Conservation (phyloP, 2,329 filamentous ascomycete genomes). For the Chrysoporthe deuterocubensis region DNA sequence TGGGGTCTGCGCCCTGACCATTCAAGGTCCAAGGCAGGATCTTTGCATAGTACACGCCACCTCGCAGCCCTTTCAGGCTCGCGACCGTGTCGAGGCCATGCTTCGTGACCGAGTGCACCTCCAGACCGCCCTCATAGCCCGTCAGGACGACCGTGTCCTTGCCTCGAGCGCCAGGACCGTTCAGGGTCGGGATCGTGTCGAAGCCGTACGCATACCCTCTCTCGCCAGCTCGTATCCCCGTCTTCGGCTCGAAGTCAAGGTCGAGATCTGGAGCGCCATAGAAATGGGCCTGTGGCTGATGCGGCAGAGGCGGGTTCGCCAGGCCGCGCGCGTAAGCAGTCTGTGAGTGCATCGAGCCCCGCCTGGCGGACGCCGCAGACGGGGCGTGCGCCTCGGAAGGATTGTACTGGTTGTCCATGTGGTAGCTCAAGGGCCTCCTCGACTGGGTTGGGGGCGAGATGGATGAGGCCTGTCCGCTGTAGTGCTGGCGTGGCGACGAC, state of each 20-base stretch:
- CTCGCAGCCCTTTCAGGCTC: slow-evolving; percentile 75
- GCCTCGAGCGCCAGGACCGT: slow-evolving; percentile 47
- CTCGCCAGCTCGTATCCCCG: slow-evolving; percentile 65
- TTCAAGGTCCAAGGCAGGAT: slow-evolving; percentile 72
- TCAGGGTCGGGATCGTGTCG: slow-evolving; percentile 62
- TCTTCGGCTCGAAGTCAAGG: slow-evolving; percentile 52
- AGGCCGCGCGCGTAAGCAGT: slow-evolving; percentile 50
- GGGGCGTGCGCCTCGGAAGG: slow-evolving; percentile 46
- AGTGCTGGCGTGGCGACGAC: slow-evolving; percentile 51
- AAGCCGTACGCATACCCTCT: slow-evolving; percentile 81
- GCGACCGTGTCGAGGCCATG: slow-evolving; percentile 72
- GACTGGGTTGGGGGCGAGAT: slow-evolving; percentile 41
- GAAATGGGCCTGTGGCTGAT: slow-evolving; percentile 77
- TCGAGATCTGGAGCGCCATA: slow-evolving; percentile 77
- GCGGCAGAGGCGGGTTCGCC: slow-evolving; percentile 68
- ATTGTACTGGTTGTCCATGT: slow-evolving; percentile 52
- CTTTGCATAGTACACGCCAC: slow-evolving; percentile 81
- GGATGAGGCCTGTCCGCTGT: slow-evolving; percentile 50
- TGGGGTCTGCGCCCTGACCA: slow-evolving; percentile 57
- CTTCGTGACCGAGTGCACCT: slow-evolving; percentile 74
- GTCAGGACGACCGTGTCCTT: slow-evolving; percentile 67
- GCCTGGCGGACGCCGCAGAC: slow-evolving; percentile 43
- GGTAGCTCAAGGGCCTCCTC: slow-evolving; percentile 58
- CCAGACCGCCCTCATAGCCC: slow-evolving; percentile 79
- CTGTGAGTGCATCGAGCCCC: slow-evolving; percentile 56